Evolutionary conservation across 495 filamentous ascomycete species (phyloP).

Genomic region (Trichoderma virens): DNA sequence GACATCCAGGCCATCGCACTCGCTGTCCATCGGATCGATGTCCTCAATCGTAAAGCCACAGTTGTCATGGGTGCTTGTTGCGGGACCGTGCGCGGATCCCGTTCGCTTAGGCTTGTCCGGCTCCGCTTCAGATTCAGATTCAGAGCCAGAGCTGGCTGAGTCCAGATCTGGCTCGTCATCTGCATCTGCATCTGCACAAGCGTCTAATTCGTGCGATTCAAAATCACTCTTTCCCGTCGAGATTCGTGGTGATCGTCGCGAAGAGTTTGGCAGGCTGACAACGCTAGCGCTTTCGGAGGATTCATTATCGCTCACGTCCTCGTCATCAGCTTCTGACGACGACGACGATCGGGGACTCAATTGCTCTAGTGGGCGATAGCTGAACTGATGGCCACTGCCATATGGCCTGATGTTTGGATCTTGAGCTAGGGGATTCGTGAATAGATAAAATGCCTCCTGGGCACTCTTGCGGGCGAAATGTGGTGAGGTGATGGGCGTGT

Average conservation of each 20-base stretch:
- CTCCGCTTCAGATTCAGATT: constrained; percentile 4
- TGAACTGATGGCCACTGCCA: constrained; percentile 11
- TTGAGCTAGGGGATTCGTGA: not conserved
- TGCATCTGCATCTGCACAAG: not conserved
- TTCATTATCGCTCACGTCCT: not conserved
- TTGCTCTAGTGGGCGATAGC: constrained; percentile 7
- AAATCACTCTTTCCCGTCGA: not conserved
- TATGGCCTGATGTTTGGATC: constrained; percentile 9
- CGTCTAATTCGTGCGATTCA: not conserved
- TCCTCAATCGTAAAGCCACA: constrained; percentile 26
- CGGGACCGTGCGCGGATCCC: not conserved
- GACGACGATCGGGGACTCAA: constrained; percentile 8
- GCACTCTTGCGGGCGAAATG: constrained; percentile 5
- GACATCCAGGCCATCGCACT: constrained; percentile 20
- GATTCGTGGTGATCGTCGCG: not conserved
- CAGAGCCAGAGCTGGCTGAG: not conserved
- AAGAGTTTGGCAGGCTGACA: not conserved
- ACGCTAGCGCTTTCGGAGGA: constrained; percentile 7
- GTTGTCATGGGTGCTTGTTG: not conserved
- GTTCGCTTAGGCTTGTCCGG: not conserved
- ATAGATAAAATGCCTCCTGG: not conserved
- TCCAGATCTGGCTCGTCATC: not conserved
- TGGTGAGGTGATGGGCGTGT: constrained; percentile 4
- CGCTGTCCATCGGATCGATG: constrained; percentile 21
- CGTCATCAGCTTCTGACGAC: not conserved